phyloP scores from a whole-genome alignment of 176 grass and related monocot genomes.

The Elaeis guineensis region DNA sequence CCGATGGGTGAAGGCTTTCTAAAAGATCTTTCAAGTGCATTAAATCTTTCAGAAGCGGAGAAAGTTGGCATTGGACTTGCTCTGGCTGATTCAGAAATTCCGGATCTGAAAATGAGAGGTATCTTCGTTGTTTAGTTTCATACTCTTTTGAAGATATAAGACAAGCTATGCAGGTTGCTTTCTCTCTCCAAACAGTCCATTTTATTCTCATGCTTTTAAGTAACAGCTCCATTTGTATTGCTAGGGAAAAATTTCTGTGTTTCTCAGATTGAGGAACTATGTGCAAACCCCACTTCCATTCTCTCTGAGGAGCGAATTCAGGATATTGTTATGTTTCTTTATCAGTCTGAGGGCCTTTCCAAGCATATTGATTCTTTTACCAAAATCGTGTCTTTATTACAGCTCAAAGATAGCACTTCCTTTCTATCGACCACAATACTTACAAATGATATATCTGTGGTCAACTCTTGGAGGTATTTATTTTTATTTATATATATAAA shows the following conservation, averaged over 20 bases:
- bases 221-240: slow-evolving; percentile 17
- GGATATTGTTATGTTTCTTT: slow-evolving; percentile 82
- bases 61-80: slow-evolving; percentile 64
- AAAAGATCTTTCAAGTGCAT: slow-evolving; percentile 56
- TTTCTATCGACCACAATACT: slow-evolving; percentile 36
- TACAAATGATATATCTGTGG: slow-evolving; percentile 34
- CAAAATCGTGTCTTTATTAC: slow-evolving; percentile 58
- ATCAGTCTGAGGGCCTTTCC: slow-evolving; percentile 55
- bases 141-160: not conserved
- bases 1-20: slow-evolving; percentile 39
- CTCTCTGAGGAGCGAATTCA: slow-evolving; percentile 64
- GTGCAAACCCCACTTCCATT: slow-evolving; percentile 39
- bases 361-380: slow-evolving; percentile 67
- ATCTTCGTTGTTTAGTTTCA: not conserved
- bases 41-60: slow-evolving; percentile 56
- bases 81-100: slow-evolving; percentile 69
- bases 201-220: not conserved
- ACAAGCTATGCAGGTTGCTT: not conserved
- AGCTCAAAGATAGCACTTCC: slow-evolving; percentile 44
- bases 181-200: not conserved
- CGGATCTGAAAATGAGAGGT: slow-evolving; percentile 52
- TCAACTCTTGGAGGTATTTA: slow-evolving; percentile 36
- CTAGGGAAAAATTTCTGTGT: slow-evolving; percentile 63
- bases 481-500: no score
- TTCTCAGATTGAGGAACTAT: slow-evolving; percentile 63